Percentiles rank a stretch among this genome's conserved stretches.
Evolutionary conservation across 495 filamentous ascomycete genomes (phyloP).

Genomic region (Hamigera avellanea): DNA sequence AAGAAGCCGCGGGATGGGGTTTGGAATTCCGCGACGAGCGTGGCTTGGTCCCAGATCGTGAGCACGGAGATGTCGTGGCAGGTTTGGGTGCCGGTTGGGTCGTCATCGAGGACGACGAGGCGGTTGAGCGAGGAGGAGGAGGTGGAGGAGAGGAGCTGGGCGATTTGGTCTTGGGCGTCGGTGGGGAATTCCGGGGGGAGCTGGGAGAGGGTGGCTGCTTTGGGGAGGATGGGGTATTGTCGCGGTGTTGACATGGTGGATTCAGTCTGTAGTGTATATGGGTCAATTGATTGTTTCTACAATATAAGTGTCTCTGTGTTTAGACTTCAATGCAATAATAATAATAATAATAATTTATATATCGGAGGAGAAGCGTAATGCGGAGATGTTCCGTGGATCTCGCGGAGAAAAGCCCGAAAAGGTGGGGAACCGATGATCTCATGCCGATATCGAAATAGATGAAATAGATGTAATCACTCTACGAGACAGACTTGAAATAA

Average conservation of each 20-base stretch:
- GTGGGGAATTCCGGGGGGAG: constrained; percentile 22
- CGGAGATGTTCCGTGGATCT: too few relatives aligned
- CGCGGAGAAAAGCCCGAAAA: too few relatives aligned
- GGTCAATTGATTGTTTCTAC: background rate
- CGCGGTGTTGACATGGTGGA: constrained; percentile 11
- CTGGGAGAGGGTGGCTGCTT: constrained; percentile 17
- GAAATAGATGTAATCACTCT: too few relatives aligned
- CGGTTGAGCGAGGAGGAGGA: constrained; percentile 15
- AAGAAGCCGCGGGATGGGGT: constrained; percentile 33
- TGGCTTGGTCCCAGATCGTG: constrained; percentile 37
- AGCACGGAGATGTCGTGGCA: constrained; percentile 46
- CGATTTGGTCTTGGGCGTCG: constrained; percentile 24
- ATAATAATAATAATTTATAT: too few relatives aligned
- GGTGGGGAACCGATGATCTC: too few relatives aligned
- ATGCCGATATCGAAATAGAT: too few relatives aligned
- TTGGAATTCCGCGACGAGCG: constrained; percentile 29
- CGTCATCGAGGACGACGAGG: constrained; percentile 43
- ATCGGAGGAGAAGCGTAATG: too few relatives aligned
- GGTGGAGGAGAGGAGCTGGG: constrained; percentile 19
- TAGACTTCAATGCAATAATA: too few relatives aligned
- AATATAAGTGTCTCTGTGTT: too few relatives aligned
- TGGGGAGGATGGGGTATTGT: constrained; percentile 18
- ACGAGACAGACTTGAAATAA: constrained; percentile 1
- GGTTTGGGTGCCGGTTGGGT: constrained; percentile 46
- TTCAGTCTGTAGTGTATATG: too few relatives aligned